Evolutionary conservation across 169 alveolate genomes (phyloP), one percentile per base, ranked within the genome.

Genomic region (Amoebophrya sp.): DNA sequence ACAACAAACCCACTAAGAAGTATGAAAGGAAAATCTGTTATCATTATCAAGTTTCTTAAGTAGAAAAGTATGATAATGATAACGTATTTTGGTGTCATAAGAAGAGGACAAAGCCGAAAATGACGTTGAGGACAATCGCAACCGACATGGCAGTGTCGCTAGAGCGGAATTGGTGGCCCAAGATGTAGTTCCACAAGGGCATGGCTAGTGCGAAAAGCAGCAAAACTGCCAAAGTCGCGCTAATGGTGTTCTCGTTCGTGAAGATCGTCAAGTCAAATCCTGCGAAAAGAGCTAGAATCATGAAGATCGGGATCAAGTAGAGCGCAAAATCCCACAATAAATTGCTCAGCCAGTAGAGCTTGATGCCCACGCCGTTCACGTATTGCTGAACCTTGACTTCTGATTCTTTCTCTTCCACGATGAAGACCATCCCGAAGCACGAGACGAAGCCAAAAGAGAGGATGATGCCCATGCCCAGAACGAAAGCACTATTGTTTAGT

Each of bases 101-200:
- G 83, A 65, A 65, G 2, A 65, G 83, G 39, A 65, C 83, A 26
- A 65, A 65, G 33, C 36, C 12, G 83, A 65, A 65, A 26, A 65
- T 65, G 39, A 65, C 83, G 26, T 65, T 65, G 33, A 65, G 26
- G 2, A 65, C 83, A 36, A 65, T 65, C 3, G 83, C 18, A 6
- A 65, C 33, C 3, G 39, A 26, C 83, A 65, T 65, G 39, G 83
- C 83, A 26, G 83, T 26, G 26, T 65, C 83, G 2, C 38, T 36
- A 36, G 83, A 65, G 33, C 26, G 2, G 83, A 65, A 65, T 36
- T 65, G 83, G 33, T 1, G 2, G 39, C 38, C 83, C 36, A 65
- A 1, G 83, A 65, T 65, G 83, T 65, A 65, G 83, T n/a, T n/a
- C n/a, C n/a, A n/a, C n/a, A 53, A 23, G n/a, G 83, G 83, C 83